Evolutionary conservation across 2,329 filamentous ascomycete genomes (phyloP).

Genomic region (Phaeosphaeria sp.): DNA sequence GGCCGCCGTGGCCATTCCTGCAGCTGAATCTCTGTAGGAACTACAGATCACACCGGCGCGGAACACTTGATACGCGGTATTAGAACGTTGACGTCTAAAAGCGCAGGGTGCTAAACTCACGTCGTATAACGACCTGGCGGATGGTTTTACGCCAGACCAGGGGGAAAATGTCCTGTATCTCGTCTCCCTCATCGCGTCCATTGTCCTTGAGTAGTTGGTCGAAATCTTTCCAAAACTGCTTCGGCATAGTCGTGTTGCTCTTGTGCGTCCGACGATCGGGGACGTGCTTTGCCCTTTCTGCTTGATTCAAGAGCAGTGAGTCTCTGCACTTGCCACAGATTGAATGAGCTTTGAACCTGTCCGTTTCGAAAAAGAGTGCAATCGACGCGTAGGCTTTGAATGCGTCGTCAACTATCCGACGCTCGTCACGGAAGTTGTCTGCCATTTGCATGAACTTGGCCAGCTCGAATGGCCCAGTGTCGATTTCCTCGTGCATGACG

Average conservation of each 20-base stretch:
- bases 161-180: conserved; percentile 39
- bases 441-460: conserved; percentile 28
- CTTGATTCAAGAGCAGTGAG: conserved; percentile 50
- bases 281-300: conserved; percentile 47
- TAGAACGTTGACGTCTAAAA: not conserved
- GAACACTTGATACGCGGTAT: conserved; percentile 46
- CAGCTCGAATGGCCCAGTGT: conserved; percentile 29
- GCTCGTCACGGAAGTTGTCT: conserved; percentile 21
- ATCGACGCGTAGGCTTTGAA: conserved; percentile 30
- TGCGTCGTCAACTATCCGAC: conserved; percentile 29
- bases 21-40: conserved; percentile 33
- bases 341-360: conserved; percentile 47
- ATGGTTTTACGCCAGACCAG: conserved; percentile 51
- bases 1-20: conserved; percentile 49
- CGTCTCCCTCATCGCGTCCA: conserved; percentile 7
- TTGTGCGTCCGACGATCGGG: conserved; percentile 49
- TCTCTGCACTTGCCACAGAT: conserved; percentile 44
- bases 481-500: conserved; percentile 22
- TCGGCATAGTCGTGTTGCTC: conserved; percentile 32
- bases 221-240: conserved; percentile 49
- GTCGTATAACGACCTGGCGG: conserved; percentile 52
- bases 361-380: conserved; percentile 27
- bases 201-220: conserved; percentile 33
- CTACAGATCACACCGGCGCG: conserved; percentile 53
- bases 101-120: conserved; percentile 16